Evolutionary conservation across 2,329 filamentous ascomycete genomes (phyloP).

Genomic region (Coleophoma eucalyptorum): DNA sequence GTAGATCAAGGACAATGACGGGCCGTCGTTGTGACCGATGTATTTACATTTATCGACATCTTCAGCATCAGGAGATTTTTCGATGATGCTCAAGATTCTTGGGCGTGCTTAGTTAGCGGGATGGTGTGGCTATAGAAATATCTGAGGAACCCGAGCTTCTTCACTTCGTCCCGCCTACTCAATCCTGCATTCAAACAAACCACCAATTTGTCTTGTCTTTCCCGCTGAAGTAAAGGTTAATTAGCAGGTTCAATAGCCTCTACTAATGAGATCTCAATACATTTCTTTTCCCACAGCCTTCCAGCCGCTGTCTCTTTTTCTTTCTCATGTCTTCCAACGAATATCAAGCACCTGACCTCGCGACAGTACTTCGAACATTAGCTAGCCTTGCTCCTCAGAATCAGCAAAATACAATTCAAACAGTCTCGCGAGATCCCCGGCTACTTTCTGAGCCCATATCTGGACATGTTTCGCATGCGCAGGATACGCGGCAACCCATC

Average conservation of each 20-base stretch:
- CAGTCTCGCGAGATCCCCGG: not conserved
- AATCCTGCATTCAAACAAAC: too few relatives aligned
- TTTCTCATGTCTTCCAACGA: constrained; percentile 17
- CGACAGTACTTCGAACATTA: constrained; percentile 26
- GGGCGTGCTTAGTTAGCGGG: not conserved
- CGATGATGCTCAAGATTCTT: constrained; percentile 9
- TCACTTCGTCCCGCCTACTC: not conserved
- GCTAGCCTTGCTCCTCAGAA: constrained; percentile 21
- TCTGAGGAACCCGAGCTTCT: not conserved
- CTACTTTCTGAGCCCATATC: not conserved
- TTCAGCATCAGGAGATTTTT: constrained; percentile 18
- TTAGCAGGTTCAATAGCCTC: not conserved
- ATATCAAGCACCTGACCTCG: constrained; percentile 24
- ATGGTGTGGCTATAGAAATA: not conserved
- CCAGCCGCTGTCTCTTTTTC: too few relatives aligned
- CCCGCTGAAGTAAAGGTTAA: too few relatives aligned
- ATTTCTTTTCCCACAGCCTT: not conserved
- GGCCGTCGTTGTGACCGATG: not conserved
- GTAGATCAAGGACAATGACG: not conserved
- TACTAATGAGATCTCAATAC: not conserved
- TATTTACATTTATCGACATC: constrained; percentile 12
- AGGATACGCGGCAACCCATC: constrained; percentile 5
- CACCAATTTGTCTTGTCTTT: too few relatives aligned
- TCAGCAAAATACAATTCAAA: constrained; percentile 5
- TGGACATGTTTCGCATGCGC: not conserved